phyloP scores from a whole-genome alignment of 1,284 basidiomycete genomes.

The Pholiota adiposa region DNA sequence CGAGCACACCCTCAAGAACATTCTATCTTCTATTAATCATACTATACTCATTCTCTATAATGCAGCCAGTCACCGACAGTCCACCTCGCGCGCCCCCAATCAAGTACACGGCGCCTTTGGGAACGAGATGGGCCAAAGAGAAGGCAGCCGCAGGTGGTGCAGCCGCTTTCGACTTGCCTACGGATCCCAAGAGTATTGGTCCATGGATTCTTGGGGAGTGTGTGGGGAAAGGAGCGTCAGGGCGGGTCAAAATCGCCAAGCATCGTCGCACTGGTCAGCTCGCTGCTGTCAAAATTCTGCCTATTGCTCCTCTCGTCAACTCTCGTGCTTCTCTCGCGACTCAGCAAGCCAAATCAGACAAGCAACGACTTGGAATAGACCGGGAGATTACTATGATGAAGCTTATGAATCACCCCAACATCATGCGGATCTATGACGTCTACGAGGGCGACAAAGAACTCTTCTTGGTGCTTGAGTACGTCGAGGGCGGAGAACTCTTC shows the following conservation, averaged over 20 bases:
- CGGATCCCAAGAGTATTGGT: constrained; percentile 76
- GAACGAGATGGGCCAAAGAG: constrained; percentile 85
- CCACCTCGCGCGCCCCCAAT: constrained; percentile 72
- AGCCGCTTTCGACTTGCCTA: constrained; percentile 71
- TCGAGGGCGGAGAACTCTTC: constrained; percentile 97
- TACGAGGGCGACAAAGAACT: constrained; percentile 94
- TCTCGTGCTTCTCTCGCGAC: constrained; percentile 79
- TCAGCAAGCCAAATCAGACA: constrained; percentile 81
- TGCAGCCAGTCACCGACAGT: constrained; percentile 45
- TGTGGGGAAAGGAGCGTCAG: constrained; percentile 93
- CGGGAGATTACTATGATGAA: constrained; percentile 99
- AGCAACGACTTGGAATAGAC: constrained; percentile 92
- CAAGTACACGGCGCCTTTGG: constrained; percentile 67
- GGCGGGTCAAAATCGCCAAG: constrained; percentile 94
- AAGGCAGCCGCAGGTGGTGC: constrained; percentile 71
- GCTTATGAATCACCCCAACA: constrained; percentile 97
- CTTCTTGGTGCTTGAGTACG: constrained; percentile 96
- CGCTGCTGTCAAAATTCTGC: constrained; percentile 98
- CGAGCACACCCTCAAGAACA: constrained; percentile 38
- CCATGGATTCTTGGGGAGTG: constrained; percentile 92
- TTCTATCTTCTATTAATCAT: constrained; percentile 33
- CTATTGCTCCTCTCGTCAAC: constrained; percentile 81
- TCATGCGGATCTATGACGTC: constrained; percentile 95
- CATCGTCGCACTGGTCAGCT: constrained; percentile 90
- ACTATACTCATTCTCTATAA: constrained; percentile 33